Percentiles rank a stretch among this genome's conserved stretches.
phyloP scores from a whole-genome alignment of 345 rosid species.

The Draba incana region DNA sequence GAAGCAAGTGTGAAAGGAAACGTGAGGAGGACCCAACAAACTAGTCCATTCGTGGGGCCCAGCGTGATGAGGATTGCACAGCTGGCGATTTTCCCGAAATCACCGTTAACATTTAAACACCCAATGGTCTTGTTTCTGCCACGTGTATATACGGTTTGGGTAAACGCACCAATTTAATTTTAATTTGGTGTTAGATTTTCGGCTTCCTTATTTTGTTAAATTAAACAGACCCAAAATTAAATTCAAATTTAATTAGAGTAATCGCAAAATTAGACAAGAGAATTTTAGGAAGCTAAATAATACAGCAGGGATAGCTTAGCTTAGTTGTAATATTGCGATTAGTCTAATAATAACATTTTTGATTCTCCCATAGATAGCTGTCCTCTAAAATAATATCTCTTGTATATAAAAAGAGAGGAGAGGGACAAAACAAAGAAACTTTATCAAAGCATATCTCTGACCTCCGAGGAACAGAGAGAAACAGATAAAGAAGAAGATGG shows the following conservation, averaged over 20 bases:
- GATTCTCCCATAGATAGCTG: constrained; percentile 5
- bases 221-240: too few species aligned
- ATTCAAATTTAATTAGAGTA: not conserved
- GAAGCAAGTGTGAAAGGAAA: not conserved
- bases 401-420: not conserved
- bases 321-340: constrained; percentile 27
- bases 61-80: constrained; percentile 8
- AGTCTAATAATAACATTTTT: constrained; percentile 21
- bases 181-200: too few species aligned
- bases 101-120: not conserved
- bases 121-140: not conserved
- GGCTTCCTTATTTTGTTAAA: too few species aligned
- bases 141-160: not conserved
- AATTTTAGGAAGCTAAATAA: constrained; percentile 13
- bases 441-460: not conserved
- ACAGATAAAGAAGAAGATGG: constrained; percentile 45
- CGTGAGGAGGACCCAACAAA: constrained; percentile 3
- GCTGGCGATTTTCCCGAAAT: constrained; percentile 15
- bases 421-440: not conserved
- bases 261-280: constrained; percentile 15
- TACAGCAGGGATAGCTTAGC: constrained; percentile 26
- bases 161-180: not conserved
- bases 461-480: not conserved
- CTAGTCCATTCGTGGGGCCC: constrained; percentile 27
- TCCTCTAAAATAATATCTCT: not conserved